Percentiles rank a stretch among this genome's conserved stretches.
phyloP scores from a whole-genome alignment of 2,329 filamentous ascomycete species.

The Monosporascus sp. region DNA sequence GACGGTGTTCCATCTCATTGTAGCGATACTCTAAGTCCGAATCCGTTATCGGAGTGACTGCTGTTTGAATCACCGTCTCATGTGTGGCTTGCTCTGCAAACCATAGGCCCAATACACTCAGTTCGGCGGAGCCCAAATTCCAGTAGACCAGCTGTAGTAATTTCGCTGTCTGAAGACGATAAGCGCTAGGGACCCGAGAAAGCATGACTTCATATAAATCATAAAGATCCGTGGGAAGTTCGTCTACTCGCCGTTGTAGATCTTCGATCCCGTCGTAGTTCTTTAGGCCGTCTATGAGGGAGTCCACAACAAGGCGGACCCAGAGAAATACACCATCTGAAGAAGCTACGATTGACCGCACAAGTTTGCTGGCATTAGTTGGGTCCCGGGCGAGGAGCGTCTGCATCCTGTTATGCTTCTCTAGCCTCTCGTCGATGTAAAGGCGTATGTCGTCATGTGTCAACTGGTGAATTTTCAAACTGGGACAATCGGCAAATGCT shows the following conservation, averaged over 20 bases:
- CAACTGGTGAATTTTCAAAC: slow-evolving; percentile 13
- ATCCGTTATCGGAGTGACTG: slow-evolving; percentile 3
- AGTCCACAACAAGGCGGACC: slow-evolving; percentile 14
- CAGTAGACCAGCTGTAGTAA: slow-evolving; percentile 8
- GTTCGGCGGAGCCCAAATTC: not conserved
- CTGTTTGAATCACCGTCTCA: slow-evolving; percentile 2
- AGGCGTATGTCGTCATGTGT: slow-evolving; percentile 12
- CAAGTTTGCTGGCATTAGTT: not conserved
- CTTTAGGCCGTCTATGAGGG: slow-evolving; percentile 11
- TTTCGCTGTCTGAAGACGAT: slow-evolving; percentile 7
- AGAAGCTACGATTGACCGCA: slow-evolving; percentile 8
- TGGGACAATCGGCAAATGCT: slow-evolving; percentile 5
- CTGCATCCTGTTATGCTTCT: slow-evolving; percentile 10
- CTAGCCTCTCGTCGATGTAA: slow-evolving; percentile 10
- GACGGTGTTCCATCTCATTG: slow-evolving; percentile 7
- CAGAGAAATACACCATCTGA: slow-evolving; percentile 17
- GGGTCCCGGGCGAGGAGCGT: slow-evolving; percentile 2
- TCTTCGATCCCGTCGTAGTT: slow-evolving; percentile 14
- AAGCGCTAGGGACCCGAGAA: slow-evolving; percentile 2
- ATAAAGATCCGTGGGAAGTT: slow-evolving; percentile 14
- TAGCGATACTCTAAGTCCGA: slow-evolving; percentile 7
- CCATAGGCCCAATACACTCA: slow-evolving; percentile 12
- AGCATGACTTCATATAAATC: slow-evolving; percentile 13
- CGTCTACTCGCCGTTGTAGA: slow-evolving; percentile 9
- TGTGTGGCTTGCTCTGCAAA: slow-evolving; percentile 12